Evolutionary conservation across 176 grass and related monocot species (phyloP), one percentile per base, ranked within the genome.

Genomic region (Eragrostis nindensis): DNA sequence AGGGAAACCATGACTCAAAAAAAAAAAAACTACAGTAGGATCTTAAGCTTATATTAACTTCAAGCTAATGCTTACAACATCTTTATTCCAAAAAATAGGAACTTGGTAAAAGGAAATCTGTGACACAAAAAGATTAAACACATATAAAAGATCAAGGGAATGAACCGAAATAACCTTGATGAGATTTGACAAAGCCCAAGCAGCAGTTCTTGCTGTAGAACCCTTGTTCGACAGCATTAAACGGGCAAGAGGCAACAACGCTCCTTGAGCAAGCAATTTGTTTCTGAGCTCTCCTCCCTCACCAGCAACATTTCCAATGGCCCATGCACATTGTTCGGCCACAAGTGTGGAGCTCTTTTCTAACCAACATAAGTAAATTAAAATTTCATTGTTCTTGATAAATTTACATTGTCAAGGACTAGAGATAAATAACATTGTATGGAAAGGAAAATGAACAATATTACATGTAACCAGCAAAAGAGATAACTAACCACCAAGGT

Each of bases 141-240:
- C 43, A 52, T 29, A 57, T 0, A 55, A 50, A 39, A 59, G 42
- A 82, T 24, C 13, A 78, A 66, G 44, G 68, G 39, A 64, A 10
- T 68, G 21, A 19, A 80, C 75, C 47, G 69, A 83, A 44, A 84
- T 44, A 84, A 89, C 96, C 92, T 98, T 98, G 76, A 98, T 91
- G 77, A 98, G 92, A 93, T 98, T 98, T 70, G 96, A 95, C 80
- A 98, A 81, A 70, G 96, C 96, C 92, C 92, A 95, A 86, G 96
- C 82, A 84, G 96, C 86, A 57, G 92, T 99, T 76, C 92, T 94
- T 82, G 90, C 44, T 82, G 88, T 86, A 59, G 92, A 95, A 92
- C 80, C 90, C 82, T 90, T 93, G 68, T 78, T 91, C 40, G 90
- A 93, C 41, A 93, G 79, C 86, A 99, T 92, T 81, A 99, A 57